Percentiles rank a stretch among this genome's conserved stretches.
Evolutionary conservation across 2,329 filamentous ascomycete species (phyloP).

Genomic region (Hypoxylon sp.): DNA sequence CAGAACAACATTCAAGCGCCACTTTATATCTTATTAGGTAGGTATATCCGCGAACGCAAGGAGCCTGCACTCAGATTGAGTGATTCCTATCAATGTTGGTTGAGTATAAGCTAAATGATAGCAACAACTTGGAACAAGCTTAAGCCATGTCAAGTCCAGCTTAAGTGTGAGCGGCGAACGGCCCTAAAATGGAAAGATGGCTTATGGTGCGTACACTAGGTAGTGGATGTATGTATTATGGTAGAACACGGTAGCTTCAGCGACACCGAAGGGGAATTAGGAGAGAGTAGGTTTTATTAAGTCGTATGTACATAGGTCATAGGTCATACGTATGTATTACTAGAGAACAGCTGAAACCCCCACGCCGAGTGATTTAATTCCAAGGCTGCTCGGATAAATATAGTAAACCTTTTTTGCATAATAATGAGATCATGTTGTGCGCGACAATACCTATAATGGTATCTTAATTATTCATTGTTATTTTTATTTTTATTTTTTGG

Average conservation of each 20-base stretch:
- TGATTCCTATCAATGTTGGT: background rate
- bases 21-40: slow-evolving; percentile 24
- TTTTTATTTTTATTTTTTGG: background rate
- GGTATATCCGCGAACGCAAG: slow-evolving; percentile 16
- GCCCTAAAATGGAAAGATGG: background rate
- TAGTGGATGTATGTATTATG: no score
- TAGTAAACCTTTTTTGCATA: slow-evolving; percentile 8
- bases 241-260: background rate
- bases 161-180: slow-evolving; percentile 5
- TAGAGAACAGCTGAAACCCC: slow-evolving; percentile 27
- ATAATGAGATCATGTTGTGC: slow-evolving; percentile 3
- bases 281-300: background rate
- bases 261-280: slow-evolving; percentile 4
- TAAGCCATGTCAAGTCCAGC: slow-evolving; percentile 15
- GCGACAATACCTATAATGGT: slow-evolving; percentile 13
- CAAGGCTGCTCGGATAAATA: background rate
- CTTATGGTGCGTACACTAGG: no score
- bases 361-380: slow-evolving; percentile 19
- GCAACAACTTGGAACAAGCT: background rate
- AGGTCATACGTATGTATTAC: slow-evolving; percentile 12
- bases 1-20: slow-evolving; percentile 10
- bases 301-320: background rate
- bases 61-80: background rate
- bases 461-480: slow-evolving; percentile 1
- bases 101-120: slow-evolving; percentile 1